Evolutionary conservation across 1,284 basidiomycete species (phyloP).

Genomic region (Acaromyces ingoldii): DNA sequence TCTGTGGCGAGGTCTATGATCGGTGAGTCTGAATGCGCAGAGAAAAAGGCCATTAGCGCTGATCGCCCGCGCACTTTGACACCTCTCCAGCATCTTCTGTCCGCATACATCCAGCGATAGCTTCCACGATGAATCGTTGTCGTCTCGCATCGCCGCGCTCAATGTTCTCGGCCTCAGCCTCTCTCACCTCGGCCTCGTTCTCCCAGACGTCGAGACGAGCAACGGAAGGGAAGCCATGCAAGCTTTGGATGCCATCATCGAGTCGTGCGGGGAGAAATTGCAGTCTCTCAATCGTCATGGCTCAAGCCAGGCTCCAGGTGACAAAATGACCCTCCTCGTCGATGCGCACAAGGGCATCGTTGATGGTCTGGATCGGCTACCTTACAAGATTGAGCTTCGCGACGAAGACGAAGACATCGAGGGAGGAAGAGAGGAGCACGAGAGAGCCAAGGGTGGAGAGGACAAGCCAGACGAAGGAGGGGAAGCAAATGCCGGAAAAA

Average conservation of each 20-base stretch:
- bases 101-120: constrained; percentile 69
- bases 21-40: constrained; percentile 12
- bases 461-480: background rate
- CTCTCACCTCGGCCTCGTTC: constrained; percentile 75
- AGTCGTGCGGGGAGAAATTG: constrained; percentile 72
- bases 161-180: constrained; percentile 81
- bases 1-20: constrained; percentile 71
- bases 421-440: background rate
- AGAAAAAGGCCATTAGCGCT: background rate
- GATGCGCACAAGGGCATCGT: constrained; percentile 76
- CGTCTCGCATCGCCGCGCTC: constrained; percentile 79
- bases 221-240: constrained; percentile 2
- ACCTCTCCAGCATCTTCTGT: constrained; percentile 57
- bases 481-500: background rate
- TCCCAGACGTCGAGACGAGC: constrained; percentile 56
- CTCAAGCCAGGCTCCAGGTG: constrained; percentile 63
- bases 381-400: constrained; percentile 18
- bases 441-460: background rate
- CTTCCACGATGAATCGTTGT: constrained; percentile 78
- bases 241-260: constrained; percentile 56
- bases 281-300: constrained; percentile 63
- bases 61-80: background rate
- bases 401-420: constrained; percentile 4
- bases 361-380: constrained; percentile 54
- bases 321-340: constrained; percentile 75